Conservation (phyloP, 176 grass and related monocot genomes). For the Metroxylon sagu region DNA sequence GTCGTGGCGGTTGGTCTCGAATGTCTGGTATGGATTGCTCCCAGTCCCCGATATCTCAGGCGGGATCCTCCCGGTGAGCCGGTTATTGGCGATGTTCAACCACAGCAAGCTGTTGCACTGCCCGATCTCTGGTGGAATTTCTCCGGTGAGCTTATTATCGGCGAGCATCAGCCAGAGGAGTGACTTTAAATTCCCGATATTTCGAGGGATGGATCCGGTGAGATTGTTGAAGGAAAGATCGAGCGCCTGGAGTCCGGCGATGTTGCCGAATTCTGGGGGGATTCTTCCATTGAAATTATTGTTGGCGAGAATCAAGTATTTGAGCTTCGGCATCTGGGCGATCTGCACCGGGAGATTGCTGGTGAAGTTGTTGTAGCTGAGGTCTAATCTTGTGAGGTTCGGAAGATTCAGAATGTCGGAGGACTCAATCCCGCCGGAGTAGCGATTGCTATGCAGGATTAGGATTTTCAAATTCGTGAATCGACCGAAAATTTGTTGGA, state of each 20-base stretch:
- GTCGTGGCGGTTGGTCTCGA: constrained; percentile 38
- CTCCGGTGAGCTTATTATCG: too few species aligned
- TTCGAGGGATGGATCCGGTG: constrained; percentile 36
- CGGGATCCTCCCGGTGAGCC: constrained; percentile 60
- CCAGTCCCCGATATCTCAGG: constrained; percentile 49
- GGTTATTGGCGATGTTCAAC: constrained; percentile 57
- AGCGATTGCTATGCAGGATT: constrained; percentile 55
- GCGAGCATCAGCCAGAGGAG: constrained; percentile 74
- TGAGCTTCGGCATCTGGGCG: constrained; percentile 53
- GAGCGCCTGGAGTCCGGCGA: constrained; percentile 50
- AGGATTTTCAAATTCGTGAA: constrained; percentile 41
- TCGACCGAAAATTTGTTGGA: constrained; percentile 49
- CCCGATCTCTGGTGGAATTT: constrained; percentile 35
- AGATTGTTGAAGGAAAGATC: constrained; percentile 67
- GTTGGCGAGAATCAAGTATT: constrained; percentile 47
- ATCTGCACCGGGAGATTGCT: constrained; percentile 40
- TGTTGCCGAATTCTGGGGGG: constrained; percentile 37
- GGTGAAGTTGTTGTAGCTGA: constrained; percentile 60
- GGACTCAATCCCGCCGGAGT: constrained; percentile 49
- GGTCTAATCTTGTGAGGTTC: constrained; percentile 46
- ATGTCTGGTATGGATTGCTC: constrained; percentile 49
- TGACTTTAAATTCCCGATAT: constrained; percentile 71
- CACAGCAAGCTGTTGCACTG: constrained; percentile 86
- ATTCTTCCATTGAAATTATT: constrained; percentile 59
- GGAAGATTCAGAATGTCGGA: constrained; percentile 68